These are phyloP conservation scores for Prunus campanulata DNA, from an alignment of 306 rosid species.

Conservation along the genomic window DNA sequence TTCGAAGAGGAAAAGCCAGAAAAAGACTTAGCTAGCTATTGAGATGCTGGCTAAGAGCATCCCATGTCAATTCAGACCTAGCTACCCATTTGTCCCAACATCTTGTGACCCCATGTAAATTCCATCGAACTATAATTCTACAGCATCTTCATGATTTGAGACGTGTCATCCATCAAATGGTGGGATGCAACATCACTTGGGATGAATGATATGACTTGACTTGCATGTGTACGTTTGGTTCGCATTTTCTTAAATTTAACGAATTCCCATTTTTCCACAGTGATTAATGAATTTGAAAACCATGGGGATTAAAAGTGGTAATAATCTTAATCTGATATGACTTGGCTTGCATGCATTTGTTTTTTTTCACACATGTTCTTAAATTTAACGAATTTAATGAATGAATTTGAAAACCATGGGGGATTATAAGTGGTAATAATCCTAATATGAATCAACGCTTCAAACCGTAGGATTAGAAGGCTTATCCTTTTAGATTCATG, in stretches of 20 bases:
- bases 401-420: neutral
- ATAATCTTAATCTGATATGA: neutral
- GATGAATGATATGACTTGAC: neutral
- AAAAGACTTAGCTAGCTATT: neutral
- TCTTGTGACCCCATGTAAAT: neutral
- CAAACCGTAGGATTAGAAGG: no score
- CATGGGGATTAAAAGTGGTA: neutral
- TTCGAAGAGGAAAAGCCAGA: neutral
- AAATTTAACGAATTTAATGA: no score
- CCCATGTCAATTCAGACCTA: no score
- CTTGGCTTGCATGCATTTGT: neutral
- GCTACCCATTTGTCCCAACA: neutral
- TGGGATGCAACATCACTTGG: neutral
- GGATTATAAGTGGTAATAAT: no score
- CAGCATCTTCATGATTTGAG: conserved; percentile 4
- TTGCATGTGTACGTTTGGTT: conserved; percentile 6
- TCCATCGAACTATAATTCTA: neutral
- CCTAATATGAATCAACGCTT: no score
- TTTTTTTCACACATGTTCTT: neutral
- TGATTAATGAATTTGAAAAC: neutral
- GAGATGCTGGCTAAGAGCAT: neutral
- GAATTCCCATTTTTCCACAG: neutral
- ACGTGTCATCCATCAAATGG: conserved; percentile 5
- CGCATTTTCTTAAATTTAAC: neutral
- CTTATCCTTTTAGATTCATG: no score